phyloP scores from a whole-genome alignment of 1,139 yeast genomes.

The Pneumocystis oryctolagi region DNA sequence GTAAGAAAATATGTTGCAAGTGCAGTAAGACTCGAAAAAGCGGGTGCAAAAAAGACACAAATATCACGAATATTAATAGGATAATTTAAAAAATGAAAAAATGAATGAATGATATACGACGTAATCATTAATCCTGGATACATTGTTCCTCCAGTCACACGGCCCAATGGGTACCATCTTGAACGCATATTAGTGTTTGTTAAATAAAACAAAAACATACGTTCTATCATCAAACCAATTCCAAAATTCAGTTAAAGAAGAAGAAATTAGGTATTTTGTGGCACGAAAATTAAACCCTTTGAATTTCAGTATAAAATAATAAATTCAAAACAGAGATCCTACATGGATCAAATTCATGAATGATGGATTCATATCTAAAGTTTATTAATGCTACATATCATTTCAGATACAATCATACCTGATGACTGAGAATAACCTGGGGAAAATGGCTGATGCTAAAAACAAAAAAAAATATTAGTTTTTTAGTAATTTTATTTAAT shows the following conservation, averaged over 20 bases:
- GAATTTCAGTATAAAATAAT: background rate
- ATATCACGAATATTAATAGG: slow-evolving; percentile 92
- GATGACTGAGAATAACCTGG: slow-evolving; percentile 37
- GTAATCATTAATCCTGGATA: slow-evolving; percentile 99
- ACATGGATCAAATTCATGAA: slow-evolving; percentile 57
- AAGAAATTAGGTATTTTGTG: background rate
- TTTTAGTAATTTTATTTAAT: background rate
- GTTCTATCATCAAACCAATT: slow-evolving; percentile 94
- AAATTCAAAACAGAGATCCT: slow-evolving; percentile 5
- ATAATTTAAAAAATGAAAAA: slow-evolving; percentile 46
- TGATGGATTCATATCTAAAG: slow-evolving; percentile 77
- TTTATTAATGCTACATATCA: background rate
- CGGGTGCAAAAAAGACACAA: slow-evolving; percentile 94
- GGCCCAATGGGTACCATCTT: slow-evolving; percentile 97
- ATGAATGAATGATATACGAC: slow-evolving; percentile 73
- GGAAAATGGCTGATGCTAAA: background rate
- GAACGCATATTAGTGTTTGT: background rate
- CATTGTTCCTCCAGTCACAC: slow-evolving; percentile 97
- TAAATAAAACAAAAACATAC: background rate
- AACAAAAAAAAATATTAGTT: background rate
- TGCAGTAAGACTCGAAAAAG: slow-evolving; percentile 86
- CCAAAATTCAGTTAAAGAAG: slow-evolving; percentile 41
- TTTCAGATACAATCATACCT: background rate
- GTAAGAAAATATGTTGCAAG: slow-evolving; percentile 82
- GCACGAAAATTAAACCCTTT: background rate